phyloP scores from a whole-genome alignment of 768 basidiomycete genomes.

The Leccinum rimulosum region DNA sequence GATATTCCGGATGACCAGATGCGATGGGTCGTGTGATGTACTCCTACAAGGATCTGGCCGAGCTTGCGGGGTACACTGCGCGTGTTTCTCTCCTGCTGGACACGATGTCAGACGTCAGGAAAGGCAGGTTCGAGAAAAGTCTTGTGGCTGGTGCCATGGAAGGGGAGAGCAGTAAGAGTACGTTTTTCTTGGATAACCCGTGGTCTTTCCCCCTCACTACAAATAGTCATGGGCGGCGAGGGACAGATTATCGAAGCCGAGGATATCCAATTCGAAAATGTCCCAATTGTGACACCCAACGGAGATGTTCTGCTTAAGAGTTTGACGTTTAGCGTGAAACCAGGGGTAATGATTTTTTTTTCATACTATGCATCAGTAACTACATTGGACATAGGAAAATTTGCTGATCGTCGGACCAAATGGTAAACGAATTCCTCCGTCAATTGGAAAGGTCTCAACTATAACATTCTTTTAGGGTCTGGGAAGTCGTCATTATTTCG shows the following conservation, averaged over 20 bases:
- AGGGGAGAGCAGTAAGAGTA: constrained; percentile 76
- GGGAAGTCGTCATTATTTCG: constrained; percentile 92
- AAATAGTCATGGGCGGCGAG: constrained; percentile 71
- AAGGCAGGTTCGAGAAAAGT: constrained; percentile 86
- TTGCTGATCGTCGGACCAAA: constrained; percentile 94
- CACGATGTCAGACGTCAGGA: constrained; percentile 83
- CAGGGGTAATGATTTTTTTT: constrained; percentile 51
- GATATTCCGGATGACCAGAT: constrained; percentile 44
- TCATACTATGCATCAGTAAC: not conserved
- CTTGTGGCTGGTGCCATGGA: constrained; percentile 72
- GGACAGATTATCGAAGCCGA: constrained; percentile 82
- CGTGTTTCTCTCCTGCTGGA: constrained; percentile 87
- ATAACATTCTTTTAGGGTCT: constrained; percentile 48
- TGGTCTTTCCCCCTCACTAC: constrained; percentile 1
- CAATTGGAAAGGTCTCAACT: not conserved
- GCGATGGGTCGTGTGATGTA: constrained; percentile 97
- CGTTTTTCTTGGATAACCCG: constrained; percentile 24
- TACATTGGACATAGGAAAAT: constrained; percentile 60
- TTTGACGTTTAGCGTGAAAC: constrained; percentile 86
- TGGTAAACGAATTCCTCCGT: constrained; percentile 42
- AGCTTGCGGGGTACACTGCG: constrained; percentile 93
- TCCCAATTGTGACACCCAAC: constrained; percentile 95
- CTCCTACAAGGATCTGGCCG: constrained; percentile 94
- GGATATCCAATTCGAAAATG: constrained; percentile 88
- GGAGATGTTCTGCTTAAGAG: constrained; percentile 86